phyloP scores from a whole-genome alignment of 129 eudicot species.

The Centella asiatica region DNA sequence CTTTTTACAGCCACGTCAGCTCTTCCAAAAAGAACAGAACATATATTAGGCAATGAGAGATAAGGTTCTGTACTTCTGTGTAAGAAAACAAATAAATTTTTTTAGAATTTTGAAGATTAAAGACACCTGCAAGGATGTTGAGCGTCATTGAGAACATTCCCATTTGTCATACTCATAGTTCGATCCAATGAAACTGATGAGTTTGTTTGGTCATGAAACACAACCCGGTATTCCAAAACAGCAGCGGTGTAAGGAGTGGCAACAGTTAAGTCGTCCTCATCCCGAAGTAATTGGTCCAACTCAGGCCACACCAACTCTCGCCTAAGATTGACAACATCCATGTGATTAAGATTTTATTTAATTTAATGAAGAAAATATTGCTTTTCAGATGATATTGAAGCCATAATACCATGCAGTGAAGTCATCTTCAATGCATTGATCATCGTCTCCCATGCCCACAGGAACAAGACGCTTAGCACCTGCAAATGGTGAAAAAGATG shows the following conservation, averaged over 20 bases:
- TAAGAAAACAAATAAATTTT: too few species aligned
- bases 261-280: constrained; percentile 53
- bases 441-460: constrained; percentile 97
- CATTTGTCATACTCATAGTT: constrained; percentile 46
- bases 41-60: constrained; percentile 11
- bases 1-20: constrained; percentile 73
- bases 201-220: constrained; percentile 44
- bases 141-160: constrained; percentile 69
- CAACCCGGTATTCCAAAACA: constrained; percentile 77
- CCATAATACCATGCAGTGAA: constrained; percentile 72
- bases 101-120: not conserved
- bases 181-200: constrained; percentile 21
- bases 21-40: constrained; percentile 26
- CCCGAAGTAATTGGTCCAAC: constrained; percentile 76
- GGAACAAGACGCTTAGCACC: constrained; percentile 83
- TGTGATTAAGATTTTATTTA: not conserved
- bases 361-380: not conserved
- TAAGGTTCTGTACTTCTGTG: too few species aligned
- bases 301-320: constrained; percentile 88
- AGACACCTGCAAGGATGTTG: constrained; percentile 92
- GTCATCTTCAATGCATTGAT: constrained; percentile 96
- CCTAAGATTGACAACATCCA: constrained; percentile 40
- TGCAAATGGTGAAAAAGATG: constrained; percentile 23
- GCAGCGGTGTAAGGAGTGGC: constrained; percentile 93
- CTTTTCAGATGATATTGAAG: not conserved